Percentiles rank a stretch among this genome's conserved stretches.
These are phyloP conservation scores for Naumovozyma baii DNA, from an alignment of 805 yeast species.

Conservation along the genomic window DNA sequence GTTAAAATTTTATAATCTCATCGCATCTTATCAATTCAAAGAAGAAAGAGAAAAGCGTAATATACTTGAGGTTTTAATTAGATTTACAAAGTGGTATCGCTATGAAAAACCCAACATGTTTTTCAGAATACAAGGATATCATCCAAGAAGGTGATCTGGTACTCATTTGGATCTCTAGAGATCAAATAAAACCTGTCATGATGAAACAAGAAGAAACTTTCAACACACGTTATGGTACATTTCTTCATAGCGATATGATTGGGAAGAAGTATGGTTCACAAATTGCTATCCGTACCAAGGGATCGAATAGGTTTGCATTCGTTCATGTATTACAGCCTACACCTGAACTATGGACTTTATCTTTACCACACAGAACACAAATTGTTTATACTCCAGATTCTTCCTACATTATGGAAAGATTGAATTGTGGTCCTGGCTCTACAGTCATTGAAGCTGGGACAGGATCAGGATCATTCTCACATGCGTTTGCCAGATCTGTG, in stretches of 20 bases:
- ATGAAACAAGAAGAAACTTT: conserved; percentile 51
- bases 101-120: conserved; percentile 14
- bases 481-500: conserved; percentile 78
- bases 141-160: conserved; percentile 84
- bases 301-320: conserved; percentile 52
- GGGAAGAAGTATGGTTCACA: conserved; percentile 80
- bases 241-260: conserved; percentile 75
- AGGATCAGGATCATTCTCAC: conserved; percentile 93
- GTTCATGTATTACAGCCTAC: conserved; percentile 84
- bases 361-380: conserved; percentile 94
- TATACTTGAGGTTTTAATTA: too few relatives aligned
- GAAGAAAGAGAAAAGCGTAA: neutral
- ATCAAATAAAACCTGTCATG: conserved; percentile 63
- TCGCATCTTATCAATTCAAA: neutral
- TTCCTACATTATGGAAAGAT: conserved; percentile 75
- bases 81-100: too few relatives aligned
- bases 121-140: conserved; percentile 49
- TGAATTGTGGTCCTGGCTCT: conserved; percentile 63
- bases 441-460: conserved; percentile 95
- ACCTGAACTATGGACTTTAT: conserved; percentile 93
- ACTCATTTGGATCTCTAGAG: conserved; percentile 76
- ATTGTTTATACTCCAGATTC: conserved; percentile 96
- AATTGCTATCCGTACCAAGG: conserved; percentile 57
- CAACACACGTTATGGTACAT: conserved; percentile 83
- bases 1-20: conserved; percentile 2